Conservation (phyloP, 495 filamentous ascomycete genomes). For the Penicillium tannophilum region DNA sequence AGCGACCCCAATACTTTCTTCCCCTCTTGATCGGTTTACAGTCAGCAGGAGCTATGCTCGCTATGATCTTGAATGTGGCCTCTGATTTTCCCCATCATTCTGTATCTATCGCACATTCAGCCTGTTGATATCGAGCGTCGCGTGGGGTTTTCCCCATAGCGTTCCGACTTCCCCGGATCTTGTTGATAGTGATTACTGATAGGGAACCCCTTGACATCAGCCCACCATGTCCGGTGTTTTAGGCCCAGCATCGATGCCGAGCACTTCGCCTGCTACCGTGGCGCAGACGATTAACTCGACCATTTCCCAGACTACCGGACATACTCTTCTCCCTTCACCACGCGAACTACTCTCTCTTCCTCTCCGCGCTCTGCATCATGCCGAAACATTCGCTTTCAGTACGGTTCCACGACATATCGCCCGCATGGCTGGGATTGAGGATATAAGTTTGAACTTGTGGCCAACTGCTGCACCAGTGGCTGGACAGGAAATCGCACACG, state of each 20-base stretch:
- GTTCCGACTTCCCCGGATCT: slow-evolving; percentile 25
- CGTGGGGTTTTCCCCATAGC: slow-evolving; percentile 21
- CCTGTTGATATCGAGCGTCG: slow-evolving; percentile 3
- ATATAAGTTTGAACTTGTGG: slow-evolving; percentile 32
- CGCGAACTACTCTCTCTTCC: slow-evolving; percentile 38
- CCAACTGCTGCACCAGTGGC: slow-evolving; percentile 19
- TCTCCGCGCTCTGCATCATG: slow-evolving; percentile 41
- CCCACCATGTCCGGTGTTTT: slow-evolving; percentile 28
- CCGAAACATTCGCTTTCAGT: slow-evolving; percentile 40
- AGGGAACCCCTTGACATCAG: slow-evolving; percentile 8
- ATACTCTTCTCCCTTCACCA: slow-evolving; percentile 34
- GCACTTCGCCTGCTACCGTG: slow-evolving; percentile 20
- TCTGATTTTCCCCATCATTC: not conserved
- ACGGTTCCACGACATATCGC: slow-evolving; percentile 41
- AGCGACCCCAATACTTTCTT: slow-evolving; percentile 3
- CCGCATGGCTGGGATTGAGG: slow-evolving; percentile 32
- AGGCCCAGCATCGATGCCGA: slow-evolving; percentile 21
- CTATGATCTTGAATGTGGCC: not conserved
- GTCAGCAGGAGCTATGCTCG: slow-evolving; percentile 6
- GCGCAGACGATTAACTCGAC: slow-evolving; percentile 19
- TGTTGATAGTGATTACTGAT: slow-evolving; percentile 22
- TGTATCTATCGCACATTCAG: not conserved
- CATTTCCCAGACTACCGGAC: slow-evolving; percentile 21
- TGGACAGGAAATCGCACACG: slow-evolving; percentile 26
- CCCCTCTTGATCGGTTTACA: slow-evolving; percentile 1